These are phyloP conservation scores for Vitis rupestris DNA, from an alignment of 164 flowering plant species.

Conservation along the genomic window DNA sequence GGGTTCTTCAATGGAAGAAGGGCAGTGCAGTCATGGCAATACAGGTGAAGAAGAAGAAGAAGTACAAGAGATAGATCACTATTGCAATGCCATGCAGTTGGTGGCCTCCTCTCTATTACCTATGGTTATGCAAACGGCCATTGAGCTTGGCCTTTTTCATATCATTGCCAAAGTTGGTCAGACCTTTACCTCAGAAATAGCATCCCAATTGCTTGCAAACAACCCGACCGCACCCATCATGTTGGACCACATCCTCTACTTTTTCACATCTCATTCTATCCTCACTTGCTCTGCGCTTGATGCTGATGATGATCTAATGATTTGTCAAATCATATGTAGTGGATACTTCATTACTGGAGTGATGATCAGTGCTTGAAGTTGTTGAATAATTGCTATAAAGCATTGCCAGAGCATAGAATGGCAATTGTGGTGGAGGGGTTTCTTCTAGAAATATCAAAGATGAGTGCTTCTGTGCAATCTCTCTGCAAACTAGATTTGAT, in stretches of 20 bases:
- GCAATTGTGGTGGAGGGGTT: background rate
- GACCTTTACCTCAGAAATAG: constrained; percentile 18
- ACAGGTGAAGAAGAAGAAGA: background rate
- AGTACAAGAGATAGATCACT: constrained; percentile 9
- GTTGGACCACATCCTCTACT: constrained; percentile 20
- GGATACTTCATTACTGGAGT: constrained; percentile 11
- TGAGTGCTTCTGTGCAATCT: background rate
- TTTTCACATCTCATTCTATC: constrained; percentile 19
- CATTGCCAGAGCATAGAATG: constrained; percentile 5
- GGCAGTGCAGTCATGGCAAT: background rate
- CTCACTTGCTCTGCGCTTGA: constrained; percentile 14
- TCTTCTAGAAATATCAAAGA: background rate
- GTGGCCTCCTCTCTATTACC: constrained; percentile 7
- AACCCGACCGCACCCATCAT: constrained; percentile 21
- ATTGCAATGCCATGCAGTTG: constrained; percentile 18
- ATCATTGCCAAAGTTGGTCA: constrained; percentile 18
- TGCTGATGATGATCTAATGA: background rate
- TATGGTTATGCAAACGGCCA: constrained; percentile 14
- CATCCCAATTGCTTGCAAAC: constrained; percentile 3
- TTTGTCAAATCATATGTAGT: constrained; percentile 2
- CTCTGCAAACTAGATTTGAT: background rate
- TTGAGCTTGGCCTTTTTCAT: constrained; percentile 21
- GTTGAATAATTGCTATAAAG: constrained; percentile 10
- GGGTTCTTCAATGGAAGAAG: background rate
- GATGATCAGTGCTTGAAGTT: constrained; percentile 9